phyloP scores from a whole-genome alignment of 306 rosid genomes.

The Lathyrus oleraceus region DNA sequence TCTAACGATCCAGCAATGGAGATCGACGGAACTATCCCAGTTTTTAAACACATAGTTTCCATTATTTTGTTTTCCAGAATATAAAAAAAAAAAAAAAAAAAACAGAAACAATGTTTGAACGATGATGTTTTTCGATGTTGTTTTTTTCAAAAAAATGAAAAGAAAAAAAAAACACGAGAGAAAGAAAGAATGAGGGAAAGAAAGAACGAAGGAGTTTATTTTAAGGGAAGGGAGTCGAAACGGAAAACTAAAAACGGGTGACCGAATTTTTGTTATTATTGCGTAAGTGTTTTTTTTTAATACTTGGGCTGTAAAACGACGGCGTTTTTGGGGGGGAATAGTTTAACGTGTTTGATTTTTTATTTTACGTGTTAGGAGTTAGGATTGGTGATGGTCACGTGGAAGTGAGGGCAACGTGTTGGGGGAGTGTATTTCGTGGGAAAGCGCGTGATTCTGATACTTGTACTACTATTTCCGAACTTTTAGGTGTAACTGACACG shows the following conservation, averaged over 20 bases:
- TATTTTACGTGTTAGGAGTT: too few species aligned
- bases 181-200: not conserved
- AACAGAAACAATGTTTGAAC: slow-evolving; percentile 19
- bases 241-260: not conserved
- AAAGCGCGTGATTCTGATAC: slow-evolving; percentile 36
- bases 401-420: slow-evolving; percentile 23
- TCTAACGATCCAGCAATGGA: slow-evolving; percentile 55
- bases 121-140: not conserved
- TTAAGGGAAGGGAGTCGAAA: not conserved
- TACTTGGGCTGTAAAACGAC: not conserved
- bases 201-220: not conserved
- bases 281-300: not conserved
- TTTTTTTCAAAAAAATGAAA: too few species aligned
- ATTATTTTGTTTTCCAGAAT: slow-evolving; percentile 19
- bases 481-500: slow-evolving; percentile 45
- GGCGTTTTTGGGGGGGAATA: not conserved
- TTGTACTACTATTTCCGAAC: slow-evolving; percentile 12
- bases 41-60: slow-evolving; percentile 68
- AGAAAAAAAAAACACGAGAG: not conserved
- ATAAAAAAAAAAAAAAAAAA: too few species aligned
- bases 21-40: slow-evolving; percentile 60
- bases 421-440: slow-evolving; percentile 15
- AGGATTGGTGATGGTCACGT: slow-evolving; percentile 26
- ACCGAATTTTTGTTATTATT: not conserved
- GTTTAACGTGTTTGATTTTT: too few species aligned